These are phyloP conservation scores for Dothistroma septosporum DNA, from an alignment of 2,329 filamentous ascomycete species.

Conservation along the genomic window DNA sequence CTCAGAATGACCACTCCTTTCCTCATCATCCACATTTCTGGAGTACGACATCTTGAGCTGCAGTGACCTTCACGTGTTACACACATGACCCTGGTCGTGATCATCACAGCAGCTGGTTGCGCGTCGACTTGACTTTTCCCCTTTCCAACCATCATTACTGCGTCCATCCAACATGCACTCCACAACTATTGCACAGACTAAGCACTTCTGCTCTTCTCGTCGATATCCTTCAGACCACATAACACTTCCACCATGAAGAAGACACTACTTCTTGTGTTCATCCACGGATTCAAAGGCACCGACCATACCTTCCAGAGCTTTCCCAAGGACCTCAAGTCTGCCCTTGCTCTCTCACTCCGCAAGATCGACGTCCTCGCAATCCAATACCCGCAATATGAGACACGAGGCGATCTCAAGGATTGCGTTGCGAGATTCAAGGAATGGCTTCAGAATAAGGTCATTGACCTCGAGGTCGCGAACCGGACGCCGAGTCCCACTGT, in stretches of 20 bases:
- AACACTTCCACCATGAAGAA: conserved; percentile 51
- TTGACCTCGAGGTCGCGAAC: conserved; percentile 85
- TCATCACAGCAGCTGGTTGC: background rate
- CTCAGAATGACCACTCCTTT: background rate
- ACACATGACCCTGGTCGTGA: background rate
- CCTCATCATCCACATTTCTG: background rate
- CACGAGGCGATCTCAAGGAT: conserved; percentile 68
- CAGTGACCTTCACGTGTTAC: background rate
- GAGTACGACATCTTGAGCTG: background rate
- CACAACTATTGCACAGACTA: background rate
- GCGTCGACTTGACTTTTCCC: background rate
- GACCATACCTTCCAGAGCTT: conserved; percentile 75
- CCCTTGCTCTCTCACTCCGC: conserved; percentile 63
- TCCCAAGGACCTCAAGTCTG: conserved; percentile 64
- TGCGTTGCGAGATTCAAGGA: conserved; percentile 70
- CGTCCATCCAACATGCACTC: conserved; percentile 3
- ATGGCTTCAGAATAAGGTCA: conserved; percentile 86
- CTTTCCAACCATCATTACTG: background rate
- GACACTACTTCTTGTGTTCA: conserved; percentile 75
- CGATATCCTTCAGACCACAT: background rate
- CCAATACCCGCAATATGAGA: conserved; percentile 79
- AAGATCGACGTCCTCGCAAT: conserved; percentile 63
- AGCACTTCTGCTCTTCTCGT: background rate
- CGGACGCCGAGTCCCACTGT: conserved; percentile 77
- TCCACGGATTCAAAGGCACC: conserved; percentile 84